Evolutionary conservation across 352 stramenopile species (phyloP).

Genomic region (Phytophthora pini): DNA sequence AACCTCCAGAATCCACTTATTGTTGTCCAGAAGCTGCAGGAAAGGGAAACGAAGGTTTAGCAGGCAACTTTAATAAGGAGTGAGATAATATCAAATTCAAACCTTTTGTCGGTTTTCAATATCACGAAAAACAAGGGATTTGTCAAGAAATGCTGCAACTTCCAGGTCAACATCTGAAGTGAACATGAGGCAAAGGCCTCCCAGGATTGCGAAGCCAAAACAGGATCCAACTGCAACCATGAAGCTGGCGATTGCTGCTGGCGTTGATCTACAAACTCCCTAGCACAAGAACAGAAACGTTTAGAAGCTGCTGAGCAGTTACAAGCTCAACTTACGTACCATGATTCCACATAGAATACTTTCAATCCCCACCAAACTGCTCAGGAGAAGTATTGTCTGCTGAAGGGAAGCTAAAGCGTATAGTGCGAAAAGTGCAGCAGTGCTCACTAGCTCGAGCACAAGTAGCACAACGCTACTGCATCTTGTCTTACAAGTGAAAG

Average conservation of each 20-base stretch:
- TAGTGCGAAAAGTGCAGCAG: constrained; percentile 47
- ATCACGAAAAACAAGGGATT: constrained; percentile 42
- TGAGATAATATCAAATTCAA: background rate
- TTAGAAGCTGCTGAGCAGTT: background rate
- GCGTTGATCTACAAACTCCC: constrained; percentile 59
- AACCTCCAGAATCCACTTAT: constrained; percentile 47
- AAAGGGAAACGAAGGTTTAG: constrained; percentile 9
- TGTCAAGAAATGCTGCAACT: constrained; percentile 61
- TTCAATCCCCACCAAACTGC: constrained; percentile 41
- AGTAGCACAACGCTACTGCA: constrained; percentile 46
- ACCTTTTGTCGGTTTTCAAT: constrained; percentile 52
- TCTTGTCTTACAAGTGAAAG: constrained; percentile 57
- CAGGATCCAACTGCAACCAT: constrained; percentile 56
- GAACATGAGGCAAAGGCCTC: constrained; percentile 68
- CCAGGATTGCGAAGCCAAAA: constrained; percentile 58
- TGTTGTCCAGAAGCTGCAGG: constrained; percentile 51
- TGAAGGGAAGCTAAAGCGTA: constrained; percentile 49
- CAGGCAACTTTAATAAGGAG: background rate
- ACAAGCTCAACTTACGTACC: constrained; percentile 34
- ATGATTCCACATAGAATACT: constrained; percentile 56
- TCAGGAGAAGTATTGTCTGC: constrained; percentile 39
- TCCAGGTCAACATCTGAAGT: constrained; percentile 46
- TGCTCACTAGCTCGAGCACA: constrained; percentile 48
- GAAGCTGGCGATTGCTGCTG: constrained; percentile 56
- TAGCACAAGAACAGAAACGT: constrained; percentile 9